Evolutionary conservation across 768 basidiomycete genomes (phyloP).

Genomic region (Lactifluus echinatus): DNA sequence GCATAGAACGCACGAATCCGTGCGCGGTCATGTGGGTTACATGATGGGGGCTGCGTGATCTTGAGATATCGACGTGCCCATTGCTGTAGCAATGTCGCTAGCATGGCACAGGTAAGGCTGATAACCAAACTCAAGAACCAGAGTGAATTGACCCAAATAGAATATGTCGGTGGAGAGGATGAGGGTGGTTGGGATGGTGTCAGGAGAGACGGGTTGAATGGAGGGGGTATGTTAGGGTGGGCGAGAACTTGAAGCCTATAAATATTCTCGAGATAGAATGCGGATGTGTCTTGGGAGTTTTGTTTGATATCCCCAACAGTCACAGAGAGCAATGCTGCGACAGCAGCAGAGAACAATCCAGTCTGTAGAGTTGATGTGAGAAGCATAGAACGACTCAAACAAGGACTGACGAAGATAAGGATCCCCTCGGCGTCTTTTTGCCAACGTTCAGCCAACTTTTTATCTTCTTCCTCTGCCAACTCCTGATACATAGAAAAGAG

Average conservation of each 20-base stretch:
- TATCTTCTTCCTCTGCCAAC: background rate
- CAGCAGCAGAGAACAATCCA: background rate
- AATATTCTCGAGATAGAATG: background rate
- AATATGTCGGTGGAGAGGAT: background rate
- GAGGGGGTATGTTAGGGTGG: background rate
- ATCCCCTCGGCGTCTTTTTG: background rate
- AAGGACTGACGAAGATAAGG: background rate
- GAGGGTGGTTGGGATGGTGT: background rate
- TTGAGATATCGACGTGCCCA: background rate
- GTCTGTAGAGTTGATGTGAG: background rate
- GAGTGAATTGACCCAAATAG: background rate
- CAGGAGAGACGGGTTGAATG: background rate
- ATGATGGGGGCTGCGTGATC: background rate
- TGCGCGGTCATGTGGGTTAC: background rate
- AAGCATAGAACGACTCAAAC: background rate
- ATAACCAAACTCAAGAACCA: constrained; percentile 3
- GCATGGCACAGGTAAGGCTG: background rate
- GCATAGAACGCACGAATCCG: background rate
- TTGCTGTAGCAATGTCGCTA: background rate
- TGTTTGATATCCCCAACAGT: background rate
- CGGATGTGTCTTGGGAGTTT: background rate
- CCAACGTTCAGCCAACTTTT: background rate
- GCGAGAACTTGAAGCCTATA: background rate
- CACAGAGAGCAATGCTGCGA: background rate
- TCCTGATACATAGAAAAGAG: background rate